phyloP scores from a whole-genome alignment of 2,329 filamentous ascomycete genomes.

The Aspergillus aculeatinus region DNA sequence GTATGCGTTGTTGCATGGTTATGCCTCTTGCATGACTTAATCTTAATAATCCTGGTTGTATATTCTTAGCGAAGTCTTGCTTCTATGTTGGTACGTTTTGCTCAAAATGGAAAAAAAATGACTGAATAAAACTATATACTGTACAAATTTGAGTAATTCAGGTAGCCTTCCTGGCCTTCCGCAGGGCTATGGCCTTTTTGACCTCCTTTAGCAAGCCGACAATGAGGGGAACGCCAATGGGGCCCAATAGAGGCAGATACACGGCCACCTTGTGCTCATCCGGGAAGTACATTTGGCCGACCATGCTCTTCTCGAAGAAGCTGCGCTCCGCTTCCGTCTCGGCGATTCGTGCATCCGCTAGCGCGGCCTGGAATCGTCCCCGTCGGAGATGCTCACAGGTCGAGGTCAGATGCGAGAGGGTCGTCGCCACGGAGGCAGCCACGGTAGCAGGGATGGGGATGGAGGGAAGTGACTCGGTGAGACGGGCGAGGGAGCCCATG shows the following conservation, averaged over 20 bases:
- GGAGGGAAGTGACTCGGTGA: conserved; percentile 78
- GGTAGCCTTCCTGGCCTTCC: conserved; percentile 28
- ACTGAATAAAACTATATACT: background rate
- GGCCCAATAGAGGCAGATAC: conserved; percentile 86
- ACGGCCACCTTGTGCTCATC: conserved; percentile 98
- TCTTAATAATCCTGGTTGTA: background rate
- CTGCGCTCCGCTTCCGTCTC: conserved; percentile 87
- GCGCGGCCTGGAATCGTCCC: conserved; percentile 62
- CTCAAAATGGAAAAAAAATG: background rate
- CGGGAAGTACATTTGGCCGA: conserved; percentile 96
- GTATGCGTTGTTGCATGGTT: background rate
- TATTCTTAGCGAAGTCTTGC: background rate
- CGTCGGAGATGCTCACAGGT: conserved; percentile 70
- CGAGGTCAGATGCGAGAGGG: conserved; percentile 72
- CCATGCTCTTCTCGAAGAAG: conserved; percentile 99
- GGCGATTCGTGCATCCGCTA: conserved; percentile 79
- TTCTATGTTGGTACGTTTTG: background rate
- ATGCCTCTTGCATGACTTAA: background rate
- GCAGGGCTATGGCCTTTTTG: conserved; percentile 50
- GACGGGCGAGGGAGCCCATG: conserved; percentile 83
- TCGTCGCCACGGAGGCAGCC: conserved; percentile 77
- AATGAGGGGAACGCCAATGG: conserved; percentile 83
- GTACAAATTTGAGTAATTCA: background rate
- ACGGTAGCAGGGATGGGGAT: conserved; percentile 90
- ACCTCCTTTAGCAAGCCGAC: conserved; percentile 82